Percentiles rank a stretch among this genome's conserved stretches.
Evolutionary conservation across 2,329 filamentous ascomycete species (phyloP).

Genomic region (Lasiodiplodia sp.): DNA sequence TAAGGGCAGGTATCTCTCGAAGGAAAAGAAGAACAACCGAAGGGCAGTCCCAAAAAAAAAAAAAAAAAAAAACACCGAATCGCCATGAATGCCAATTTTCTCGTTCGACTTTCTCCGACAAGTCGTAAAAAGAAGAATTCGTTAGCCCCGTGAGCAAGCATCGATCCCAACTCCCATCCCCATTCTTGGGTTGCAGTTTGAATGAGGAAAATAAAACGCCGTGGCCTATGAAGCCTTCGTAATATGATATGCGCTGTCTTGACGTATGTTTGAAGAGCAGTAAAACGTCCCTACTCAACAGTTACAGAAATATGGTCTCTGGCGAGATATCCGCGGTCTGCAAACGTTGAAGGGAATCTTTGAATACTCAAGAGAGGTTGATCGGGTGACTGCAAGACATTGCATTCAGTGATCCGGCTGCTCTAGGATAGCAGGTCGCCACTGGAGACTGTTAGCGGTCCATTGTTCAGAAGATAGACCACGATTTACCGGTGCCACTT

Average conservation of each 20-base stretch:
- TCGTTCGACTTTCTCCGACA: neutral
- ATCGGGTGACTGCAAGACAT: neutral
- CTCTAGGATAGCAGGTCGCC: neutral
- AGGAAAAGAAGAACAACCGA: neutral
- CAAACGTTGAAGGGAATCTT: neutral
- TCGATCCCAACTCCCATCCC: neutral
- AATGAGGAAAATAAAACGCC: neutral
- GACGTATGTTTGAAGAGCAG: neutral
- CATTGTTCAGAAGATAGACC: too few relatives aligned
- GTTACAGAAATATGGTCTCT: neutral
- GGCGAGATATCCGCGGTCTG: neutral
- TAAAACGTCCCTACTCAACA: neutral
- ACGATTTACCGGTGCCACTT: neutral
- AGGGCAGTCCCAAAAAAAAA: neutral
- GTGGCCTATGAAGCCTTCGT: neutral
- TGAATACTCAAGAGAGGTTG: neutral
- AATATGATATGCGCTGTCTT: neutral
- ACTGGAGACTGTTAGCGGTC: neutral
- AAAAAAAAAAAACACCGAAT: neutral
- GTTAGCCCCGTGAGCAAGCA: neutral
- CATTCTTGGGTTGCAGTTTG: neutral
- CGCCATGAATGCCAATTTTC: neutral
- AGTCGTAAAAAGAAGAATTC: neutral
- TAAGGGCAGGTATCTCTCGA: slow-evolving; percentile 18
- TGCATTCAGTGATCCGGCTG: neutral